phyloP scores from a whole-genome alignment of 1,284 basidiomycete genomes.

The Porodaedalea pini region DNA sequence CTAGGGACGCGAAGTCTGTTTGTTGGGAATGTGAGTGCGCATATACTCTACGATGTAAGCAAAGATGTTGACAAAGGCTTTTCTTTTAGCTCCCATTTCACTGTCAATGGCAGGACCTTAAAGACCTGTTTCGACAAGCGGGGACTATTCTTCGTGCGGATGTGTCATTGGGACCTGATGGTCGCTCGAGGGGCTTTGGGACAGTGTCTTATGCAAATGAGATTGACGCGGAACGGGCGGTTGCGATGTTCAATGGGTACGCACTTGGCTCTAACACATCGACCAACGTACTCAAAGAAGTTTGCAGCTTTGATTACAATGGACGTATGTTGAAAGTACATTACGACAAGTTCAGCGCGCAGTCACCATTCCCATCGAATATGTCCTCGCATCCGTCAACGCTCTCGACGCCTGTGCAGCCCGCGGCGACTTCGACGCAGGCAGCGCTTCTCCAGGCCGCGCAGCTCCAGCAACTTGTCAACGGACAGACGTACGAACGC shows the following conservation, averaged over 20 bases:
- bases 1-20: constrained; percentile 59
- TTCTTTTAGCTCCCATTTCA: constrained; percentile 81
- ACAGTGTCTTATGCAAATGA: constrained; percentile 84
- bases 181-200: constrained; percentile 83
- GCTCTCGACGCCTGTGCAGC: constrained; percentile 13
- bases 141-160: constrained; percentile 87
- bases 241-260: constrained; percentile 84
- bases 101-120: constrained; percentile 97
- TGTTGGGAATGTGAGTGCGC: constrained; percentile 55
- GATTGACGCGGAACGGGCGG: constrained; percentile 81
- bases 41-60: constrained; percentile 9
- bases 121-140: constrained; percentile 86
- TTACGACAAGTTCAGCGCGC: constrained; percentile 70
- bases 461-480: constrained; percentile 16
- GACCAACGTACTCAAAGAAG: constrained; percentile 4
- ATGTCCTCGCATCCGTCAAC: constrained; percentile 2
- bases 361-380: constrained; percentile 4
- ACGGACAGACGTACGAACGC: constrained; percentile 1
- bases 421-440: neutral
- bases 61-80: constrained; percentile 15
- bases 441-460: constrained; percentile 8
- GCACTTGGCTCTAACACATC: constrained; percentile 26
- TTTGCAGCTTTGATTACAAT: constrained; percentile 76
- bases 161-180: constrained; percentile 83
- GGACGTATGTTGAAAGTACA: constrained; percentile 83